phyloP scores from a whole-genome alignment of 441 rosid genomes.

The Populus hybrid region DNA sequence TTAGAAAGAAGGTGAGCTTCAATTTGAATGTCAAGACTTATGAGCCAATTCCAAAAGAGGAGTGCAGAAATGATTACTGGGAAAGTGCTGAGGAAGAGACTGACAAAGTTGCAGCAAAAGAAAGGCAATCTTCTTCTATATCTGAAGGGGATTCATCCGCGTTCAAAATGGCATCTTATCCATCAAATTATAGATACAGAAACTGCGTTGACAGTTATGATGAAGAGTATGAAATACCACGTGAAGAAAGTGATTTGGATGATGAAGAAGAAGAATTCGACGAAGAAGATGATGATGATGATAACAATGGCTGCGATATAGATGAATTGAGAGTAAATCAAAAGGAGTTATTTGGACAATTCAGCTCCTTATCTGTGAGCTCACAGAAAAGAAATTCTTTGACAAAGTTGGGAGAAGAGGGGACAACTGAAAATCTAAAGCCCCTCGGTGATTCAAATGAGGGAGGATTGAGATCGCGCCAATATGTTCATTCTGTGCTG shows the following conservation, averaged over 20 bases:
- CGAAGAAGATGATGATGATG: constrained; percentile 17
- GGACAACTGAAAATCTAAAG: constrained; percentile 15
- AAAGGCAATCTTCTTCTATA: constrained; percentile 4
- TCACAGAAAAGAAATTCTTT: constrained; percentile 26
- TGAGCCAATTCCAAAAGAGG: constrained; percentile 39
- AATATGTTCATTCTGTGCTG: constrained; percentile 52
- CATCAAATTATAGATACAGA: constrained; percentile 66
- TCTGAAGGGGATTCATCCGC: constrained; percentile 22
- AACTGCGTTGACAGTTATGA: constrained; percentile 30
- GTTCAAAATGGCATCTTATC: constrained; percentile 43
- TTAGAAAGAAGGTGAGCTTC: constrained; percentile 75
- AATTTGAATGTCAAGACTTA: constrained; percentile 62
- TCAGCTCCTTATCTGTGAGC: constrained; percentile 21
- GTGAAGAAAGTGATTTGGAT: constrained; percentile 55
- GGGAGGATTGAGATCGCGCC: constrained; percentile 29
- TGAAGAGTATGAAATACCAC: constrained; percentile 29
- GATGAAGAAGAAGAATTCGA: constrained; percentile 25
- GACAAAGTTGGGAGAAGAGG: constrained; percentile 6
- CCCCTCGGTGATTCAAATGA: constrained; percentile 15
- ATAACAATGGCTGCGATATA: constrained; percentile 21
- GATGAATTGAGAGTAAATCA: constrained; percentile 29
- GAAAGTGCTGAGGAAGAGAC: constrained; percentile 20
- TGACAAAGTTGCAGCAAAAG: constrained; percentile 10
- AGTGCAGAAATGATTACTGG: constrained; percentile 20
- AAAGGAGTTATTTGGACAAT: constrained; percentile 16